Base-by-base conservation (phyloP, 208 protist genomes). In the Wallacemonas sp. region DNA sequence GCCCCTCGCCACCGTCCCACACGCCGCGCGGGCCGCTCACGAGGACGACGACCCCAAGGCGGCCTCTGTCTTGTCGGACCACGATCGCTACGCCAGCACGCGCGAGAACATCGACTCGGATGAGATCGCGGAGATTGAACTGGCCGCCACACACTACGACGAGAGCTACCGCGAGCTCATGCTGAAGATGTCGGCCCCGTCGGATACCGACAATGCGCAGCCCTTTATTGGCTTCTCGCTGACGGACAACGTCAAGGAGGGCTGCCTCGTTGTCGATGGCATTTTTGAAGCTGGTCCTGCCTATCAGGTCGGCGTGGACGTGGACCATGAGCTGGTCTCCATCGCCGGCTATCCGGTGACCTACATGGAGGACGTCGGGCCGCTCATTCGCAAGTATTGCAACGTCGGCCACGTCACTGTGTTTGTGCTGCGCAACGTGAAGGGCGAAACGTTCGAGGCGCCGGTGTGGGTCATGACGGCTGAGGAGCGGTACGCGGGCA, bases 211-310 rank as follows among this genome's bases (percentile, higher is more conserved):
- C 7, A 32, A 57, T 3, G 59, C 66, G 39, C 59, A 36, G 3
- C 63, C 70, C 31, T 73, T 78, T 32, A 39, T 78, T 48, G 72
- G 66, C 31, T 68, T 78, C 33, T 73, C 72, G 2, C 48, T 78
- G 5, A 52, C 36, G 18, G 59, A 78, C n/a, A 63, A 73, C 28
- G 59, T 69, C 26, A 23, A 29, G 33, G 61, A 68, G 11, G 67
- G 61, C 46, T 31, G 18, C 3, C 57, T 78, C 23, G 26, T 72
- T 26, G 72, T 78, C 5, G 65, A 73, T 28, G 66, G 66, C 50
- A 25, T 73, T 33, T 78, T 65, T 39, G 46, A 46, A 20, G 42
- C 55, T 11, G 66, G 66, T 1, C 66, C 65, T n/a, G 72, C 66
- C 7, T 38, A 45, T n/a, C 26, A 67, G 50, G 70, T 52, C 4